phyloP scores from a whole-genome alignment of 257 asterid genomes.

The Osmanthus fragrans region DNA sequence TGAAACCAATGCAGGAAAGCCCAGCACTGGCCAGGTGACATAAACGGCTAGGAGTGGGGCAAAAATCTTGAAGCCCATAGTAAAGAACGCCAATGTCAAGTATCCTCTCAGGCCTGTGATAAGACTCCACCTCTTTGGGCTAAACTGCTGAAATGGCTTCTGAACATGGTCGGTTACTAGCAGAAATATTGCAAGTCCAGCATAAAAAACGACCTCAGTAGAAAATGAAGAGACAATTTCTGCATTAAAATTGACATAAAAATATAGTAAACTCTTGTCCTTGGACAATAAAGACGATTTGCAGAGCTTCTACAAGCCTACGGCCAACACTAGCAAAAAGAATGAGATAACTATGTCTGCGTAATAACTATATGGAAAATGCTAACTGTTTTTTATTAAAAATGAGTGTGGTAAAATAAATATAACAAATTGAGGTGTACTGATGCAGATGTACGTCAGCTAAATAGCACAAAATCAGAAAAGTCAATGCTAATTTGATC shows the following conservation, averaged over 20 bases:
- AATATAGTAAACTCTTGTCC: conserved; percentile 1
- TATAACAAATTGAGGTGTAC: not conserved
- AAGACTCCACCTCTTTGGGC: conserved; percentile 92
- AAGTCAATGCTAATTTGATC: not conserved
- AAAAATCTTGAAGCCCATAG: conserved; percentile 70
- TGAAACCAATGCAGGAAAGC: conserved; percentile 65
- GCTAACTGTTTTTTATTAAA: not conserved
- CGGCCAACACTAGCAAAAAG: not conserved
- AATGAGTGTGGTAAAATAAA: not conserved
- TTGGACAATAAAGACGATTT: conserved; percentile 1
- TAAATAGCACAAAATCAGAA: not conserved
- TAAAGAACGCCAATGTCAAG: conserved; percentile 53
- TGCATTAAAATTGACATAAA: conserved; percentile 47
- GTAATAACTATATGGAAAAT: not conserved
- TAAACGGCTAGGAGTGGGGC: conserved; percentile 70
- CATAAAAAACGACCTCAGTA: conserved; percentile 64
- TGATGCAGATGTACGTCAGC: not conserved
- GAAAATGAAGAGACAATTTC: conserved; percentile 57
- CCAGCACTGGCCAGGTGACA: conserved; percentile 80
- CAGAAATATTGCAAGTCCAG: conserved; percentile 72
- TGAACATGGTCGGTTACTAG: conserved; percentile 59
- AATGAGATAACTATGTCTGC: not conserved
- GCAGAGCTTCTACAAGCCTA: not conserved
- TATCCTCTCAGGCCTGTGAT: conserved; percentile 92
- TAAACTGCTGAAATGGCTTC: conserved; percentile 85